Conservation (phyloP, 768 basidiomycete species). For the Termitomyces heimii region DNA sequence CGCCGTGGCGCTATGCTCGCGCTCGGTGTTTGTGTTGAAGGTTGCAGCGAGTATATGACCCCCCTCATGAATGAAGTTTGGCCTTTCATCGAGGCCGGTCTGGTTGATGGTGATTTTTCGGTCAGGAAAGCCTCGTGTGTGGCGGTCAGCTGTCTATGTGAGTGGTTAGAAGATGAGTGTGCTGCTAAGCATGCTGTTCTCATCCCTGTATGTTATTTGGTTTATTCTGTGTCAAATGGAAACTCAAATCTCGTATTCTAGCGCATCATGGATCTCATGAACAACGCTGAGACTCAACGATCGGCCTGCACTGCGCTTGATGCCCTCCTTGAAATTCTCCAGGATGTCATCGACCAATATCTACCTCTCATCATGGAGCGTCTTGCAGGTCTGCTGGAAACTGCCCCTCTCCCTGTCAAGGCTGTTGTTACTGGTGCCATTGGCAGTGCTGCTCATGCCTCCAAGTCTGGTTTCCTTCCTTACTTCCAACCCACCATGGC, state of each 20-base stretch:
- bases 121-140: slow-evolving; percentile 97
- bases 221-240: neutral
- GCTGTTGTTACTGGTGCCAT: slow-evolving; percentile 96
- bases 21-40: slow-evolving; percentile 93
- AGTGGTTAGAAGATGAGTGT: slow-evolving; percentile 95
- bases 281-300: slow-evolving; percentile 81
- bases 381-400: slow-evolving; percentile 80
- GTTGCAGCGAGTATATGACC: slow-evolving; percentile 96
- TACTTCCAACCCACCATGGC: slow-evolving; percentile 93
- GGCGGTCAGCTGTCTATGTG: slow-evolving; percentile 92
- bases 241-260: slow-evolving; percentile 20
- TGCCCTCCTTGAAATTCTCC: slow-evolving; percentile 90
- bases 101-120: slow-evolving; percentile 74
- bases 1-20: slow-evolving; percentile 94
- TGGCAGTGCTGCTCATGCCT: slow-evolving; percentile 95
- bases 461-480: slow-evolving; percentile 83
- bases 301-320: slow-evolving; percentile 97
- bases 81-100: slow-evolving; percentile 88
- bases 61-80: slow-evolving; percentile 88
- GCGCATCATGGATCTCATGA: slow-evolving; percentile 89
- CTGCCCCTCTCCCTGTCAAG: slow-evolving; percentile 83
- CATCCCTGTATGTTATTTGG: slow-evolving; percentile 60
- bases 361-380: slow-evolving; percentile 93
- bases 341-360: slow-evolving; percentile 87
- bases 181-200: slow-evolving; percentile 75